Evolutionary conservation across 177 flowering plant species (phyloP).

Genomic region (Tripterygium wilfordii): DNA sequence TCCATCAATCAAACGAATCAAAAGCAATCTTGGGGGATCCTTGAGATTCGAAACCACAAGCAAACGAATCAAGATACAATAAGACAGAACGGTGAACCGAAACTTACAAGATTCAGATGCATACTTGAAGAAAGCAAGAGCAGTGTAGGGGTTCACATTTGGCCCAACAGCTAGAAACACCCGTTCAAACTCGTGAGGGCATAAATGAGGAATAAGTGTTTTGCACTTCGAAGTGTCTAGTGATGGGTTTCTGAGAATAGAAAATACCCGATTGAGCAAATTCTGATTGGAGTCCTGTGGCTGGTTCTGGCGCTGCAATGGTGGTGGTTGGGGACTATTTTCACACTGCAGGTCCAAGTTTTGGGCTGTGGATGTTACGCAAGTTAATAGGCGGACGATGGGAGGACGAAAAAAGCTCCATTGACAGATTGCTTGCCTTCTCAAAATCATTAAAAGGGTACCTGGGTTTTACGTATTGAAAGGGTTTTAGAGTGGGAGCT

Average conservation of each 20-base stretch:
- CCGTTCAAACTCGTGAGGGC: slow-evolving; percentile 35
- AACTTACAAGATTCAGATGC: slow-evolving; percentile 27
- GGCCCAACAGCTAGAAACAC: slow-evolving; percentile 22
- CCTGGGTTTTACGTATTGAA: background rate
- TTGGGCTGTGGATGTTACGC: slow-evolving; percentile 10
- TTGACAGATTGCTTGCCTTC: slow-evolving; percentile 14
- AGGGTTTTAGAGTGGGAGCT: background rate
- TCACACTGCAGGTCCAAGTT: background rate
- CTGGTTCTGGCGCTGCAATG: slow-evolving; percentile 2
- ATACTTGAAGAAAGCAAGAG: slow-evolving; percentile 43
- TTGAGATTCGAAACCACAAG: slow-evolving; percentile 26
- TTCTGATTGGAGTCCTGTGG: slow-evolving; percentile 6
- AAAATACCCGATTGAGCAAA: slow-evolving; percentile 22
- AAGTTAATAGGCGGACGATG: slow-evolving; percentile 18
- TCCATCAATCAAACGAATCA: slow-evolving; percentile 49
- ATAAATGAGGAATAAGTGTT: slow-evolving; percentile 20
- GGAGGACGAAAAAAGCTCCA: slow-evolving; percentile 7
- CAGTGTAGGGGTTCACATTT: slow-evolving; percentile 35
- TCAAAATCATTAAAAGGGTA: slow-evolving; percentile 21
- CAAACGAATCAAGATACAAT: slow-evolving; percentile 49
- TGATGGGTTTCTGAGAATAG: slow-evolving; percentile 34
- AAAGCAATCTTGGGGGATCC: slow-evolving; percentile 38
- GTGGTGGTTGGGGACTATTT: background rate
- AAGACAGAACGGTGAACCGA: slow-evolving; percentile 45
- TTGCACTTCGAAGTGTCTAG: slow-evolving; percentile 31